Evolutionary conservation across 1,284 basidiomycete genomes (phyloP).

Genomic region (Fomitopsis betulina): DNA sequence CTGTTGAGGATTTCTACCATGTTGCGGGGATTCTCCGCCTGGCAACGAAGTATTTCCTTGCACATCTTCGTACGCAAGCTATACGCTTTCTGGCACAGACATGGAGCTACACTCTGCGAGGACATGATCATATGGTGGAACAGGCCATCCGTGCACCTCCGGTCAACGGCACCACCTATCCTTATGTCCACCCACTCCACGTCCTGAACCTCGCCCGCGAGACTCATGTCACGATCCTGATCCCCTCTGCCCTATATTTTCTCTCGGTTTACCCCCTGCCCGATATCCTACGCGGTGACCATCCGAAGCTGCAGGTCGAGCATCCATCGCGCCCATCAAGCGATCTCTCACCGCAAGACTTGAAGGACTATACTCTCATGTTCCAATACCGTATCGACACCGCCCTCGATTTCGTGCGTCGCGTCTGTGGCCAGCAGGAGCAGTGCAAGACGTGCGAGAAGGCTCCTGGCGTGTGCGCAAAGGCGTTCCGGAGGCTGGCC

Average conservation of each 20-base stretch:
- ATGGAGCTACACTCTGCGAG: slow-evolving; percentile 49
- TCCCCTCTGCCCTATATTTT: slow-evolving; percentile 55
- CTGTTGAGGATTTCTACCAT: slow-evolving; percentile 48
- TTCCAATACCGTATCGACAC: slow-evolving; percentile 50
- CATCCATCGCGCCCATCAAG: slow-evolving; percentile 50
- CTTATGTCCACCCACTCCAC: slow-evolving; percentile 56
- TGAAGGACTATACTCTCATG: slow-evolving; percentile 51
- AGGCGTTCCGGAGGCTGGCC: slow-evolving; percentile 39
- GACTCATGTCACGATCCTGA: slow-evolving; percentile 41
- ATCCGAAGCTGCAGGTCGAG: slow-evolving; percentile 46
- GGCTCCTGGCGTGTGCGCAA: slow-evolving; percentile 30
- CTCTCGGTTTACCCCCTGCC: slow-evolving; percentile 51
- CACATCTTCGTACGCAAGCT: slow-evolving; percentile 42
- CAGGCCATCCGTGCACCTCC: slow-evolving; percentile 39
- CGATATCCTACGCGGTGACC: slow-evolving; percentile 44
- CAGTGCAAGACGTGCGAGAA: slow-evolving; percentile 18
- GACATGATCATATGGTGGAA: slow-evolving; percentile 54
- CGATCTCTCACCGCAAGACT: slow-evolving; percentile 35
- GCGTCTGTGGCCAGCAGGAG: slow-evolving; percentile 34
- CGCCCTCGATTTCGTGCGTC: slow-evolving; percentile 47
- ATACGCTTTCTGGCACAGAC: slow-evolving; percentile 45
- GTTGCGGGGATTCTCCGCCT: slow-evolving; percentile 50
- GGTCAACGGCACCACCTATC: slow-evolving; percentile 44
- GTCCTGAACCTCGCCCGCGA: slow-evolving; percentile 55
- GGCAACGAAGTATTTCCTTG: slow-evolving; percentile 54